Evolutionary conservation across 2,329 filamentous ascomycete genomes (phyloP).

Genomic region (Verticillium zaregamsianum): DNA sequence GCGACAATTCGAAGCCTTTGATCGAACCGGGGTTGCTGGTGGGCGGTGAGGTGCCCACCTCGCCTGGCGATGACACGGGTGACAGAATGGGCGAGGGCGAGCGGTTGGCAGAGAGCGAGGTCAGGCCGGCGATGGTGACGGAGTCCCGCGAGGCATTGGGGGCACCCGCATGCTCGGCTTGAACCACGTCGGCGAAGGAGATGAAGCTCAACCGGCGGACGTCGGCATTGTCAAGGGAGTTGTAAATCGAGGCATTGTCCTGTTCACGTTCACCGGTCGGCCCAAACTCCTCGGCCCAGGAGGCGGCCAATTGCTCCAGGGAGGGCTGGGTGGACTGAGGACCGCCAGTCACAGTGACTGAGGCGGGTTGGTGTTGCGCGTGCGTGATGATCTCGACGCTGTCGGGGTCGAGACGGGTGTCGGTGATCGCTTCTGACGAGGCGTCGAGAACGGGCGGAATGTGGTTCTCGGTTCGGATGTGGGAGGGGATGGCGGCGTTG

Average conservation of each 20-base stretch:
- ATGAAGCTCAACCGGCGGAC: slow-evolving; percentile 88
- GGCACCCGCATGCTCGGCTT: slow-evolving; percentile 50
- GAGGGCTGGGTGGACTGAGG: slow-evolving; percentile 25
- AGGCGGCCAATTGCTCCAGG: slow-evolving; percentile 38
- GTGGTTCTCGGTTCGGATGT: slow-evolving; percentile 91
- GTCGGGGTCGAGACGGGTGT: slow-evolving; percentile 78
- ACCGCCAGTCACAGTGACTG: slow-evolving; percentile 58
- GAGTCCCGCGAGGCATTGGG: slow-evolving; percentile 58
- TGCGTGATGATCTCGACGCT: slow-evolving; percentile 91
- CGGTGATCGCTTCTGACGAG: slow-evolving; percentile 87
- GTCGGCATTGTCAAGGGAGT: slow-evolving; percentile 71
- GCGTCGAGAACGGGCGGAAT: slow-evolving; percentile 91
- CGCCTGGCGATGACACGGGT: slow-evolving; percentile 67
- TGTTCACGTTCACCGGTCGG: slow-evolving; percentile 44
- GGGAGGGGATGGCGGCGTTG: slow-evolving; percentile 91
- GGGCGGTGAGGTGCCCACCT: slow-evolving; percentile 63
- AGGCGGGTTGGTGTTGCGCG: slow-evolving; percentile 74
- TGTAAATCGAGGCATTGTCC: slow-evolving; percentile 71
- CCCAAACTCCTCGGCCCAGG: slow-evolving; percentile 55
- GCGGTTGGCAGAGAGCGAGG: slow-evolving; percentile 58
- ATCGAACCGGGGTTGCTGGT: slow-evolving; percentile 72
- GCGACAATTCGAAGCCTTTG: slow-evolving; percentile 69
- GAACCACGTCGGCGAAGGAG: slow-evolving; percentile 93
- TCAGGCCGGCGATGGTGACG: slow-evolving; percentile 64
- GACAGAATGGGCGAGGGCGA: slow-evolving; percentile 80